phyloP scores from a whole-genome alignment of 179 eudicot genomes.

The Drosera spatulata region DNA sequence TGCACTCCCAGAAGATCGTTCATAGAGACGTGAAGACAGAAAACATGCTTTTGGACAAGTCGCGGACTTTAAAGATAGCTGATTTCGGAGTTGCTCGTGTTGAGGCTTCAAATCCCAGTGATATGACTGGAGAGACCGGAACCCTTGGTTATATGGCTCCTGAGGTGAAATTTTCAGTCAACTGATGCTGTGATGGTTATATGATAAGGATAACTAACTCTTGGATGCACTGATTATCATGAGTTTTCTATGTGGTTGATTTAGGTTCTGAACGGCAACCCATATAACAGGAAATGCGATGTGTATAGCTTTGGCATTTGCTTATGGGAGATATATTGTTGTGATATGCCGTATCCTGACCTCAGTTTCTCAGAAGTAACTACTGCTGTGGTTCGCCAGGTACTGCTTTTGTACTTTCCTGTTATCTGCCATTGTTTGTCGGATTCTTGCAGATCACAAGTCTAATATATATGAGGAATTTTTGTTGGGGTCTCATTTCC shows the following conservation, averaged over 20 bases:
- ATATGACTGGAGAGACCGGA: constrained; percentile 18
- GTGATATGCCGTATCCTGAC: constrained; percentile 22
- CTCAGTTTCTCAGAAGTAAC: constrained; percentile 58
- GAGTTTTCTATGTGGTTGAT: constrained; percentile 1
- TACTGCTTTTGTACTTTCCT: constrained; percentile 2
- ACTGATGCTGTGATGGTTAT: background rate
- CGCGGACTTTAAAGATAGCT: too few relatives aligned
- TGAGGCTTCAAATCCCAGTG: too few relatives aligned
- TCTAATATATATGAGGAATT: background rate
- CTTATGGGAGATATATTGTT: constrained; percentile 27
- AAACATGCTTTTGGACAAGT: too few relatives aligned
- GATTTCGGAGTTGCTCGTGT: too few relatives aligned
- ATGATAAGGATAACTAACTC: too few relatives aligned
- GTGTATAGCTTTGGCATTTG: constrained; percentile 49
- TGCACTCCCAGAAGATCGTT: constrained; percentile 52
- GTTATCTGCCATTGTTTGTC: background rate
- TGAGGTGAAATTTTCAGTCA: constrained; percentile 23
- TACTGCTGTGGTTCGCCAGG: constrained; percentile 68
- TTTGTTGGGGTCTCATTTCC: too few relatives aligned
- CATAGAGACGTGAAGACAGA: constrained; percentile 1
- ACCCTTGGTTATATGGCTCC: constrained; percentile 70
- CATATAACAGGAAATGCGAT: constrained; percentile 6
- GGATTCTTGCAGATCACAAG: background rate
- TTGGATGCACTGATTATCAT: background rate
- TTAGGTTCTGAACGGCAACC: constrained; percentile 59